phyloP scores from a whole-genome alignment of 345 rosid species.

The Anacardium occidentale region DNA sequence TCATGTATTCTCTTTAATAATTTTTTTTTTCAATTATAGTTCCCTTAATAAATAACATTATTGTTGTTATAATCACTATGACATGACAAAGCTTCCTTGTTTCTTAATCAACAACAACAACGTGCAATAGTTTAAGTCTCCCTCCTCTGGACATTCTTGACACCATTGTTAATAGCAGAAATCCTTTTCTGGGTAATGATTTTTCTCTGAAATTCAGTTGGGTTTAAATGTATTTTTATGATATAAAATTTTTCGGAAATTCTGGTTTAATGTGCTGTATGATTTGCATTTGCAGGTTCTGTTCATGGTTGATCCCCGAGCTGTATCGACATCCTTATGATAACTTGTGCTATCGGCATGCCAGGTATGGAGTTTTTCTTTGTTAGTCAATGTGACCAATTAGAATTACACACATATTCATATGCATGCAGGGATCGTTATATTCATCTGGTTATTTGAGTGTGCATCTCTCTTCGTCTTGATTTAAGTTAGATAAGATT shows the following conservation, averaged over 20 bases:
- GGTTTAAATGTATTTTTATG: background rate
- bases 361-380: background rate
- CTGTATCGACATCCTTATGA: background rate
- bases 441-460: background rate
- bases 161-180: background rate
- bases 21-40: background rate
- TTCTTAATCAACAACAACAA: background rate
- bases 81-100: constrained; percentile 7
- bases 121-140: constrained; percentile 22
- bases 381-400: background rate
- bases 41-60: background rate
- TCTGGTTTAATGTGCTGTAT: background rate
- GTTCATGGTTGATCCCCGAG: background rate
- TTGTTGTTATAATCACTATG: background rate
- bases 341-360: background rate
- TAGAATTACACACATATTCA: background rate
- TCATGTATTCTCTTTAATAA: background rate
- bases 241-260: background rate
- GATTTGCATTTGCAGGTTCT: constrained; percentile 6
- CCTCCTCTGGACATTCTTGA: background rate
- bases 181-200: background rate
- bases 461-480: background rate
- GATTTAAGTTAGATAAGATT: background rate
- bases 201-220: background rate
- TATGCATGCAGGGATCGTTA: background rate